These are phyloP conservation scores for Trypanosoma vivax DNA, from an alignment of 208 protist genomes.

Conservation along the genomic window DNA sequence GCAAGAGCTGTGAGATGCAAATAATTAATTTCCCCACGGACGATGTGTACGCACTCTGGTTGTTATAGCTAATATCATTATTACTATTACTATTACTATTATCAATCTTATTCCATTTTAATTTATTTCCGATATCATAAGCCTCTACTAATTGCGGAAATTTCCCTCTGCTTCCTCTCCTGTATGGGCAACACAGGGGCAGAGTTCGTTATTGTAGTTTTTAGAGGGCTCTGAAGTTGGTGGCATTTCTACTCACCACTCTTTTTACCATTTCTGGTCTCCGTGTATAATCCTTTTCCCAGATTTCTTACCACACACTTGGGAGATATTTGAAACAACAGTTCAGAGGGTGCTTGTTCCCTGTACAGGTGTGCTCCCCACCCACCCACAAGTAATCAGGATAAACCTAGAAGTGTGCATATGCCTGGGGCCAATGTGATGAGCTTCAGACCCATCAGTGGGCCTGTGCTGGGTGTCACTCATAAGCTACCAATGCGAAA, in stretches of 20 bases:
- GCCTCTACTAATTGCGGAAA: too few species aligned
- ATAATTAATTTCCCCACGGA: not conserved
- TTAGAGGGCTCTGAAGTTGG: not conserved
- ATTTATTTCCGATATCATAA: not conserved
- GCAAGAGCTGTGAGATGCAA: not conserved
- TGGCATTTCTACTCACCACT: not conserved
- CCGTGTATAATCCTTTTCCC: slow-evolving; percentile 10
- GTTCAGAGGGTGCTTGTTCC: too few species aligned
- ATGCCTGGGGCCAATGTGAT: slow-evolving; percentile 26
- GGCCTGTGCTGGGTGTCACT: slow-evolving; percentile 26
- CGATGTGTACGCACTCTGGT: not conserved
- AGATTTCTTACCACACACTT: slow-evolving; percentile 20
- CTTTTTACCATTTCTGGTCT: slow-evolving; percentile 17
- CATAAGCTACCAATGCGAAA: slow-evolving; percentile 34
- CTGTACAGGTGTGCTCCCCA: too few species aligned
- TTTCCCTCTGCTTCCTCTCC: too few species aligned
- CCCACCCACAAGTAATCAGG: not conserved
- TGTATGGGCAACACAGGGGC: too few species aligned
- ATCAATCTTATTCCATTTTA: slow-evolving; percentile 1
- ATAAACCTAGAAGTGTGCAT: not conserved
- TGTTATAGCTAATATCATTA: slow-evolving; percentile 14
- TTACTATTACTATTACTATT: not conserved
- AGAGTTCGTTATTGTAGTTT: too few species aligned
- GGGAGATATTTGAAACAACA: too few species aligned
- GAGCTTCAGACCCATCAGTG: slow-evolving; percentile 29